These are phyloP conservation scores for Saturnispora kantuleensis DNA, from an alignment of 805 yeast genomes.

Conservation along the genomic window DNA sequence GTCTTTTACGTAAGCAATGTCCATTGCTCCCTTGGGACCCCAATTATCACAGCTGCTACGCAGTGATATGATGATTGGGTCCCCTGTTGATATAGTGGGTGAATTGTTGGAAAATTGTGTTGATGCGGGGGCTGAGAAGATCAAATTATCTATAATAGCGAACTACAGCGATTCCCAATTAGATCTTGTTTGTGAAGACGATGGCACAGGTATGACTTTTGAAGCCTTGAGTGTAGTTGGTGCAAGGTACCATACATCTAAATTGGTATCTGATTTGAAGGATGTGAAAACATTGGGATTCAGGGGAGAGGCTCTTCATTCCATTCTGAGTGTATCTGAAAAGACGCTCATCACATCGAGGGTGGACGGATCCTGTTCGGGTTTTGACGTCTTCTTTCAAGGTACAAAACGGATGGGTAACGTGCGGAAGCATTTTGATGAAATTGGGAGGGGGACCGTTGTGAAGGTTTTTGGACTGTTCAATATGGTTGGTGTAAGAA, in stretches of 20 bases:
- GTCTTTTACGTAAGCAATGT: not conserved
- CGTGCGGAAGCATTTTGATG: not conserved
- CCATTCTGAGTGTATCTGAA: conserved; percentile 39
- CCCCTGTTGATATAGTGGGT: conserved; percentile 33
- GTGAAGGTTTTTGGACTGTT: conserved; percentile 33
- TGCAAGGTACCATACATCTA: conserved; percentile 44
- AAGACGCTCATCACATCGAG: conserved; percentile 41
- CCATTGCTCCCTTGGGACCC: conserved; percentile 4
- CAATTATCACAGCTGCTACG: conserved; percentile 4
- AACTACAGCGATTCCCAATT: conserved; percentile 19
- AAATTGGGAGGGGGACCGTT: conserved; percentile 28
- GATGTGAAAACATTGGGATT: conserved; percentile 46
- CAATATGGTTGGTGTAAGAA: conserved; percentile 35
- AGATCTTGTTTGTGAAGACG: conserved; percentile 42
- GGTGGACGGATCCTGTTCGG: conserved; percentile 19
- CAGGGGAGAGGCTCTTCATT: conserved; percentile 60
- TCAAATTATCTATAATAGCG: conserved; percentile 21
- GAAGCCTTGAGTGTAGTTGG: conserved; percentile 42
- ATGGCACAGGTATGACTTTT: conserved; percentile 60
- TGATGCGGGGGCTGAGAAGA: conserved; percentile 39
- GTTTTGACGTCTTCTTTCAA: conserved; percentile 19
- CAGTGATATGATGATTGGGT: conserved; percentile 27
- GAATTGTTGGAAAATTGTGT: conserved; percentile 47
- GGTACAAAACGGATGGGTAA: conserved; percentile 11
- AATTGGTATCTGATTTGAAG: conserved; percentile 30